These are phyloP conservation scores for Litsea cubeba DNA, from an alignment of 164 flowering plant species.

Conservation along the genomic window DNA sequence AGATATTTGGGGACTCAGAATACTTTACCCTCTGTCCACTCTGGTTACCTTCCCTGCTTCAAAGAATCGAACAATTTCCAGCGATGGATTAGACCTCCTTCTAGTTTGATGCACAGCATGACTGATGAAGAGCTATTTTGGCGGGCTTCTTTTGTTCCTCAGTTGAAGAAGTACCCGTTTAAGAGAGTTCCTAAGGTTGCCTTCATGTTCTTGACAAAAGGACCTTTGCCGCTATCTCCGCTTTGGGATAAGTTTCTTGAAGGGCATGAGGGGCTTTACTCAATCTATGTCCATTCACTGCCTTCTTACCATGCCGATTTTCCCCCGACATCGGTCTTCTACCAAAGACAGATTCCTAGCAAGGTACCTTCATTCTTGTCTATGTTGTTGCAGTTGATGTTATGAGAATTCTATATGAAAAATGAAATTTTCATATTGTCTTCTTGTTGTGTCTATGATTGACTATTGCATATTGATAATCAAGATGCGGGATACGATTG, in stretches of 20 bases:
- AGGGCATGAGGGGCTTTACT: slow-evolving; percentile 59
- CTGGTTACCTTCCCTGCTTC: slow-evolving; percentile 33
- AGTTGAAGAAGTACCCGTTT: slow-evolving; percentile 56
- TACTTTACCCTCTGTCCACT: slow-evolving; percentile 13
- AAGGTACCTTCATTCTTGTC: slow-evolving; percentile 43
- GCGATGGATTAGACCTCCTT: slow-evolving; percentile 63
- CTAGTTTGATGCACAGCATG: slow-evolving; percentile 66
- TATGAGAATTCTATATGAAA: background rate
- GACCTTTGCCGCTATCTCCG: slow-evolving; percentile 81
- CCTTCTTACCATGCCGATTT: slow-evolving; percentile 54
- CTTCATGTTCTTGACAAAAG: slow-evolving; percentile 92
- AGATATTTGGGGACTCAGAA: slow-evolving; percentile 32
- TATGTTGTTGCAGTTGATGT: background rate
- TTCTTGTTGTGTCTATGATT: background rate
- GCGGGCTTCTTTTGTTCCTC: slow-evolving; percentile 72
- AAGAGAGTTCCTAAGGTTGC: slow-evolving; percentile 78
- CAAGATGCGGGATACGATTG: background rate
- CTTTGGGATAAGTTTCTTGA: slow-evolving; percentile 87
- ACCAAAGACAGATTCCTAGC: slow-evolving; percentile 79
- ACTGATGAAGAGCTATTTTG: slow-evolving; percentile 77
- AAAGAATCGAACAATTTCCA: slow-evolving; percentile 38
- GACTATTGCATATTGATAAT: background rate
- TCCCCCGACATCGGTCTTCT: slow-evolving; percentile 56
- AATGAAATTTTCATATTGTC: background rate
- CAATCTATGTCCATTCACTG: slow-evolving; percentile 71